Evolutionary conservation across 2,329 filamentous ascomycete species (phyloP).

Genomic region (Stylonectria norvegica): DNA sequence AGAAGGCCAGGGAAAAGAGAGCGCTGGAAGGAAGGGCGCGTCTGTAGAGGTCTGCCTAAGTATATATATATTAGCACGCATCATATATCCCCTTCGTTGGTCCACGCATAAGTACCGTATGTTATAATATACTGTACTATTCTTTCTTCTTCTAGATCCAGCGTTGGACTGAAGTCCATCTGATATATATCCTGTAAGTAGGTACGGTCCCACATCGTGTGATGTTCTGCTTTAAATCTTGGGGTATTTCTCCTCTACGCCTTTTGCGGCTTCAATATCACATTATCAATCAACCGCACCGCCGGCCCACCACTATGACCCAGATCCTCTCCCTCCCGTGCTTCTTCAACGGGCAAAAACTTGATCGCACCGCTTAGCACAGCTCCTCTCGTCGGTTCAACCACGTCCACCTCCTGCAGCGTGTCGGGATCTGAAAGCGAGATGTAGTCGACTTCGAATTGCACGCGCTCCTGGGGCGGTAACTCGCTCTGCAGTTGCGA

Average conservation of each 20-base stretch:
- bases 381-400: slow-evolving; percentile 69
- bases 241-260: slow-evolving; percentile 15
- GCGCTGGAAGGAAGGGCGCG: slow-evolving; percentile 50
- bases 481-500: slow-evolving; percentile 61
- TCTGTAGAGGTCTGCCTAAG: slow-evolving; percentile 34
- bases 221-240: no score
- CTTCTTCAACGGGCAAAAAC: slow-evolving; percentile 76
- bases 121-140: no score
- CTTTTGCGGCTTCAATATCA: slow-evolving; percentile 58
- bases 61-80: not conserved
- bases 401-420: slow-evolving; percentile 69
- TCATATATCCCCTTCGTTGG: not conserved
- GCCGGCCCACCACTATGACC: slow-evolving; percentile 68
- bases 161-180: no score
- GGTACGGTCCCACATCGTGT: no score
- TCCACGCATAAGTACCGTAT: no score
- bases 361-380: slow-evolving; percentile 88
- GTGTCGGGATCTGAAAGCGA: slow-evolving; percentile 83
- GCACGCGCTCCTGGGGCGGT: slow-evolving; percentile 57
- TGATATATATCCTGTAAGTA: no score
- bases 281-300: slow-evolving; percentile 91
- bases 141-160: no score
- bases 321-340: slow-evolving; percentile 67
- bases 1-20: slow-evolving; percentile 46
- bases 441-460: slow-evolving; percentile 87